phyloP scores from a whole-genome alignment of 345 rosid genomes.

The Ceriops decandra region DNA sequence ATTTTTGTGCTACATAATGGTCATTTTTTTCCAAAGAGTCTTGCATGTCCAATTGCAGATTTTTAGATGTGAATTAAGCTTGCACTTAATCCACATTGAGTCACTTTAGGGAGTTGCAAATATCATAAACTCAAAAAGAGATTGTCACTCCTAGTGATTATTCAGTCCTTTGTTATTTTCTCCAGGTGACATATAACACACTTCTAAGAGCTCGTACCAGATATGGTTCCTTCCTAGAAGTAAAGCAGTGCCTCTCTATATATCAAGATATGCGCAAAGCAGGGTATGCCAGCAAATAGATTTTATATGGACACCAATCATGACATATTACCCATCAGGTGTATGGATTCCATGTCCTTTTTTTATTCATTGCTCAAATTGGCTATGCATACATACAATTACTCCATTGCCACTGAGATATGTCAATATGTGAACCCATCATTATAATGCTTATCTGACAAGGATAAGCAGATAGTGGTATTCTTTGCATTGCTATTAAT shows the following conservation, averaged over 20 bases:
- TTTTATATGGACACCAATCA: too few relatives aligned
- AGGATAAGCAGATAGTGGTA: background rate
- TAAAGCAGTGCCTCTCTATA: slow-evolving; percentile 79
- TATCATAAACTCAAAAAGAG: background rate
- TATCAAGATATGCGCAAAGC: slow-evolving; percentile 91
- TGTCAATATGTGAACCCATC: background rate
- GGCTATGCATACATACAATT: background rate
- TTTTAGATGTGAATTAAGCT: background rate
- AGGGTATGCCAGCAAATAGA: slow-evolving; percentile 46
- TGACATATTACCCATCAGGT: too few relatives aligned
- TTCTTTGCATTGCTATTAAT: background rate
- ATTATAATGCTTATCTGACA: background rate
- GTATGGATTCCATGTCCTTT: too few relatives aligned
- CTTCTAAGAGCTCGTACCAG: slow-evolving; percentile 73
- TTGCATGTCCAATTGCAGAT: background rate
- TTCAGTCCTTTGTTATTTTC: slow-evolving; percentile 6
- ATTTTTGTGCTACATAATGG: too few relatives aligned
- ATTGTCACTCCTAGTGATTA: background rate
- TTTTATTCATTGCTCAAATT: background rate
- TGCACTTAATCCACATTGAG: background rate
- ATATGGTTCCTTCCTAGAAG: slow-evolving; percentile 79
- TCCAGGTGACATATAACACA: slow-evolving; percentile 84
- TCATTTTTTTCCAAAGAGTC: background rate
- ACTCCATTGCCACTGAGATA: background rate
- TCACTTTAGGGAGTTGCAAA: slow-evolving; percentile 2